Base-by-base conservation (phyloP, 2,329 filamentous ascomycete genomes). In the Aspergillus neotritici region DNA sequence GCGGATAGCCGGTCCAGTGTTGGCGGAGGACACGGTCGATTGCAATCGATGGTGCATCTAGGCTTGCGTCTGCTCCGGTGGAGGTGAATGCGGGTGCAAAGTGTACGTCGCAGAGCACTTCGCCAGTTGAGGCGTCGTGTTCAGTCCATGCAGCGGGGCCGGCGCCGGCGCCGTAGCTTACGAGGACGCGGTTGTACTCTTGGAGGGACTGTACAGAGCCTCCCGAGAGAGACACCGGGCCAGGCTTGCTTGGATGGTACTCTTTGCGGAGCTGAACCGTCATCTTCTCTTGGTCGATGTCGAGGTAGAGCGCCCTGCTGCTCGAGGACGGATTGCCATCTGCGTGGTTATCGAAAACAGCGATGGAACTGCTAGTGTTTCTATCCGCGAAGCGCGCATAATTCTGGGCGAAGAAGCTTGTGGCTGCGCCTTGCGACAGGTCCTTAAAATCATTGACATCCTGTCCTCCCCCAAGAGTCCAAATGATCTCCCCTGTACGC, bases 61-160 rank as follows among this genome's bases (percentile, higher is more conserved):
- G 7, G 9, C 7, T 25, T 6, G 21, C 21, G 21, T 25, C 21
- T 25, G 21, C 31, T 72, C 65, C 16, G 2, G 46, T 42, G 31
- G 60, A 62, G 3, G 38, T 43, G 7, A 43, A 40, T 11, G 37
- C 30, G 37, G 42, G 58, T 38, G 55, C 70, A 54, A 80, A 66
- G 54, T 76, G 74, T 4, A 66, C 69, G 43, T 80, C 73, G 66
- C 79, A 79, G 28, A 81, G 66, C 2, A 74, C 61, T 6, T 55
- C 54, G 12, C 63, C 64, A 1, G 53, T 25, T 2, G 21, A 41
- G 9, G 68, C 60, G 5, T 72, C 75, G 54, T 75, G 77, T 51
- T 80, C 76, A 8, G 71, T 74, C 52, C 71, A 72, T 25, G 2
- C 4, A 25, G 21, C 21, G 7, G 21, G 21, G 0, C 72, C 70